These are phyloP conservation scores for Colletotrichum godetiae DNA, from an alignment of 2,329 filamentous ascomycete species.

Conservation along the genomic window DNA sequence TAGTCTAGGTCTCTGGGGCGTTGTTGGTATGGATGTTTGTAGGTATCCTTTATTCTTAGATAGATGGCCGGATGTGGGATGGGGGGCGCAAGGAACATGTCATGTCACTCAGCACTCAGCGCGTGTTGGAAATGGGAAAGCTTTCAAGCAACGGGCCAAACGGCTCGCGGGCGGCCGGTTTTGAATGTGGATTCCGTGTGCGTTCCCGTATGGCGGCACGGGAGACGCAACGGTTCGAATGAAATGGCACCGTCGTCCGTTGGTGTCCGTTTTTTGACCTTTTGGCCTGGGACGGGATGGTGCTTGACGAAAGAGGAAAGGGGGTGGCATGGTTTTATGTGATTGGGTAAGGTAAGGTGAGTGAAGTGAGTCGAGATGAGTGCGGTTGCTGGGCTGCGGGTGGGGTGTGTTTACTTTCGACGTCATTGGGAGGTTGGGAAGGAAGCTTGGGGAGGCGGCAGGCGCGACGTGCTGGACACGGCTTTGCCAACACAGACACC, in stretches of 20 bases:
- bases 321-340: background rate
- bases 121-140: background rate
- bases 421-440: slow-evolving; percentile 41
- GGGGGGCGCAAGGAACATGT: background rate
- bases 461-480: background rate
- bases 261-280: slow-evolving; percentile 2
- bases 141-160: background rate
- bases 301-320: slow-evolving; percentile 5
- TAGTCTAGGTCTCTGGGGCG: too few relatives aligned
- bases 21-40: background rate
- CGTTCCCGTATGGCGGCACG: background rate
- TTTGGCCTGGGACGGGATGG: slow-evolving; percentile 13
- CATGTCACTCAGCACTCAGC: background rate
- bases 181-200: background rate
- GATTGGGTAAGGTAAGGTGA: slow-evolving; percentile 34
- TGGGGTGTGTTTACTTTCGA: slow-evolving; percentile 45
- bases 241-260: background rate
- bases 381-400: slow-evolving; percentile 40
- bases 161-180: too few relatives aligned
- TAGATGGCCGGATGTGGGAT: background rate
- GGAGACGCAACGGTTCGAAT: background rate
- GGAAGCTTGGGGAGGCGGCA: background rate
- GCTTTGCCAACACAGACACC: too few relatives aligned
- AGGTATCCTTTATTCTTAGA: background rate
- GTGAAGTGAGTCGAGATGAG: too few relatives aligned